Conservation (phyloP, 2,329 filamentous ascomycete genomes). For the Ascochyta viciae-villosae region DNA sequence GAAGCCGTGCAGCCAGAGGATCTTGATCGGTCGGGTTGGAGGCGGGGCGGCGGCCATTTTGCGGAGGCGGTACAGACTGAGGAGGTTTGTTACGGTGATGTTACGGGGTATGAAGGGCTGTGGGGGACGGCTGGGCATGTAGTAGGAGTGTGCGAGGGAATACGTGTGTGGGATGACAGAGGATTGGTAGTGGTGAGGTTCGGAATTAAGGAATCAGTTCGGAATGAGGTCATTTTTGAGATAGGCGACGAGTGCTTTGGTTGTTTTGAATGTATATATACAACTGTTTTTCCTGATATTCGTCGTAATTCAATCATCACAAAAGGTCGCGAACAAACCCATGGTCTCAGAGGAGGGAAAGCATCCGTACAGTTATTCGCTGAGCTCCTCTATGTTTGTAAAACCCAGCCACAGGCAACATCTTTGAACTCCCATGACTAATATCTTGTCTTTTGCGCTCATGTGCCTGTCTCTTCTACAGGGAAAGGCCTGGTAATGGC, state of each 20-base stretch:
- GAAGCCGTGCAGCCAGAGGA: constrained; percentile 71
- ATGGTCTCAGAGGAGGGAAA: no score
- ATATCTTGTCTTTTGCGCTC: no score
- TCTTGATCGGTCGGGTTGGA: constrained; percentile 49
- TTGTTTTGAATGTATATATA: no score
- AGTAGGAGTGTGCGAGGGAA: neutral
- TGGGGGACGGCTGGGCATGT: constrained; percentile 1
- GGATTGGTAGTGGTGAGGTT: neutral
- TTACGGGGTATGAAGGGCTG: constrained; percentile 14
- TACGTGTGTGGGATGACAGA: neutral
- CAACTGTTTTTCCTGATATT: no score
- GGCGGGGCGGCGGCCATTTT: constrained; percentile 42
- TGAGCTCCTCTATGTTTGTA: no score
- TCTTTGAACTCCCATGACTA: no score
- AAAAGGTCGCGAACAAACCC: no score
- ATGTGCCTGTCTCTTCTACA: no score
- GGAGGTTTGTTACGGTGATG: constrained; percentile 25
- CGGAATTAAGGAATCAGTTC: neutral
- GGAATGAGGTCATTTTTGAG: neutral
- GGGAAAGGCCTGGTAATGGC: no score
- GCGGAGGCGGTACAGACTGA: constrained; percentile 27
- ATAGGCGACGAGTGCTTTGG: neutral
- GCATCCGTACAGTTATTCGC: no score
- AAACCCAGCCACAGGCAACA: no score
- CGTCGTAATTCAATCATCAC: no score